phyloP scores from a whole-genome alignment of 306 rosid genomes.

The Lathyrus tuberosus region DNA sequence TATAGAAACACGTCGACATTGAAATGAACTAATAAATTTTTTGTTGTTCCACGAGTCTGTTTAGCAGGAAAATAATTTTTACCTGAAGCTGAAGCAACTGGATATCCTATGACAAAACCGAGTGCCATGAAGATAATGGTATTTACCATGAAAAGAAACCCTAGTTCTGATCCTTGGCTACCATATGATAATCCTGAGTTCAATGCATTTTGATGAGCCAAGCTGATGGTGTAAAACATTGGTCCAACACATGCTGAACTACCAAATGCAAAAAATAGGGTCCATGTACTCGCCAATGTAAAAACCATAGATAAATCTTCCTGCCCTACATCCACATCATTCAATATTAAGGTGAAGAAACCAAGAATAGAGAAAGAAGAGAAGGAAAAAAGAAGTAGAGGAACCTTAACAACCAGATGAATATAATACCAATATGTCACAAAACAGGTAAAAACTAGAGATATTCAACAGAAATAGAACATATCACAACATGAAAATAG shows the following conservation, averaged over 20 bases:
- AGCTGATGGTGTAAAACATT: conserved; percentile 50
- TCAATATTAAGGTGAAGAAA: conserved; percentile 62
- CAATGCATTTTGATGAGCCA: conserved; percentile 62
- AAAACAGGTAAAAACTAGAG: conserved; percentile 18
- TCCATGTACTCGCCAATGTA: conserved; percentile 83
- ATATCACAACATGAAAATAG: conserved; percentile 5
- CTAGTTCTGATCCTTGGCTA: conserved; percentile 49
- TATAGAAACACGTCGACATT: neutral
- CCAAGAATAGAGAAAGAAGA: neutral
- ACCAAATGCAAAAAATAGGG: conserved; percentile 68
- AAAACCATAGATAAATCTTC: conserved; percentile 87
- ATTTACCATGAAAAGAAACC: conserved; percentile 56
- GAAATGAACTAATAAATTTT: neutral
- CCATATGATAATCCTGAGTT: conserved; percentile 51
- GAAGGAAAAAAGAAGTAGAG: neutral
- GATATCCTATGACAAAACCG: conserved; percentile 42
- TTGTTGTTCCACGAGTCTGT: neutral
- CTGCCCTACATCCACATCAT: conserved; percentile 99
- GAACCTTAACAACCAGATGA: conserved; percentile 25
- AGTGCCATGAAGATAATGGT: conserved; percentile 53
- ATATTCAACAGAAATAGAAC: neutral
- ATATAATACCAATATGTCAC: neutral
- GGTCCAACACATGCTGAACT: conserved; percentile 68
- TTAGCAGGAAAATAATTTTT: conserved; percentile 21
- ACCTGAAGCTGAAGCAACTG: conserved; percentile 86